A percentile compares a stretch with the other conserved stretches of the same genome.
Conservation (phyloP, 345 rosid species). For the Sonneratia caseolaris region DNA sequence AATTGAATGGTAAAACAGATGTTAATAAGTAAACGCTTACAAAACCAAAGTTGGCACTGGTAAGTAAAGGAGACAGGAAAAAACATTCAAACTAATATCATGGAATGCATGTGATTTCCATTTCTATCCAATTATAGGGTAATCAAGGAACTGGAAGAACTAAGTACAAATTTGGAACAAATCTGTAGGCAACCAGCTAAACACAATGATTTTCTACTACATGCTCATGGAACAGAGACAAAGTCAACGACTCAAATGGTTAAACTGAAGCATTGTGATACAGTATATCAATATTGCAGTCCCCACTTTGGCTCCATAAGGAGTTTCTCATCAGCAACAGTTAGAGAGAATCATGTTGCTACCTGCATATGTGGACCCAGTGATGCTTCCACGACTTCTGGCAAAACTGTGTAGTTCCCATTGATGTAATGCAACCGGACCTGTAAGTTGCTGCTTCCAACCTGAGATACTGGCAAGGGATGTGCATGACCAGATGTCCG, state of each 20-base stretch:
- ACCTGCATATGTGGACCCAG: slow-evolving; percentile 99
- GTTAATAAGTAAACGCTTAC: no score
- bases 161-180: no score
- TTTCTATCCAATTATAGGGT: no score
- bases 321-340: neutral
- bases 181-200: no score
- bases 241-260: neutral
- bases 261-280: neutral
- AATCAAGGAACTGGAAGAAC: no score
- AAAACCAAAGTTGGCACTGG: no score
- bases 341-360: slow-evolving; percentile 2
- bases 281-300: neutral
- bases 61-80: no score
- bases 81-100: no score
- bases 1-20: neutral
- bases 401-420: slow-evolving; percentile 92
- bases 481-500: slow-evolving; percentile 66
- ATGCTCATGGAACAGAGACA: neutral
- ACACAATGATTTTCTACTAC: no score
- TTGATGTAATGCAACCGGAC: slow-evolving; percentile 97
- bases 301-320: neutral
- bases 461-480: slow-evolving; percentile 91
- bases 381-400: slow-evolving; percentile 98
- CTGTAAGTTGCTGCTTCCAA: slow-evolving; percentile 78
- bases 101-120: no score